Conservation (phyloP, 441 rosid species). For the Eruca vesicaria region DNA sequence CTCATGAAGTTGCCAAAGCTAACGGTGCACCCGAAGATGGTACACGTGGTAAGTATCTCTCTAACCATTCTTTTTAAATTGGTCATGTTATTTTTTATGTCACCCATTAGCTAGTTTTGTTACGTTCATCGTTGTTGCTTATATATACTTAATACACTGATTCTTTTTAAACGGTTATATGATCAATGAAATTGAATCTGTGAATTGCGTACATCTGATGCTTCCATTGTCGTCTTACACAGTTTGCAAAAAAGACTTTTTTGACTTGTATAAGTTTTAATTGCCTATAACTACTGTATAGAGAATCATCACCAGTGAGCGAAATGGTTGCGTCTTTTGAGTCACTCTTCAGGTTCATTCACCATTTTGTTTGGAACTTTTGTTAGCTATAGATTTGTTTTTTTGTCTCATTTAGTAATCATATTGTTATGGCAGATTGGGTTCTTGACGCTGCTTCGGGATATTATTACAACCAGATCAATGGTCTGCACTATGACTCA, state of each 20-base stretch:
- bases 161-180: not conserved
- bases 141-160: not conserved
- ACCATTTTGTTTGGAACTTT: constrained; percentile 19
- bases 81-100: not conserved
- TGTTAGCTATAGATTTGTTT: not conserved
- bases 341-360: constrained; percentile 31
- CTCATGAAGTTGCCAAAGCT: constrained; percentile 58
- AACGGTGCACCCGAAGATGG: constrained; percentile 51
- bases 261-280: constrained; percentile 13
- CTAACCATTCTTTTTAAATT: not conserved
- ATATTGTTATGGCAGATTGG: constrained; percentile 65
- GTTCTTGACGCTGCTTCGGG: constrained; percentile 61
- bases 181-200: not conserved
- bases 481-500: constrained; percentile 69
- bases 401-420: not conserved
- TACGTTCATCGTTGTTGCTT: no score
- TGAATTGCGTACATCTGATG: not conserved
- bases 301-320: constrained; percentile 22
- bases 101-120: constrained; percentile 12
- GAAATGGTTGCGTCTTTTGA: constrained; percentile 30
- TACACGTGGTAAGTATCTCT: constrained; percentile 47
- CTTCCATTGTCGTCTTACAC: not conserved
- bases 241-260: constrained; percentile 16
- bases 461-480: constrained; percentile 60
- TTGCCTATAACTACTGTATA: constrained; percentile 19